A percentile compares a stretch with the other conserved stretches of the same genome.
Evolutionary conservation across 495 filamentous ascomycete genomes (phyloP).

Genomic region (Penicillium desertorum): DNA sequence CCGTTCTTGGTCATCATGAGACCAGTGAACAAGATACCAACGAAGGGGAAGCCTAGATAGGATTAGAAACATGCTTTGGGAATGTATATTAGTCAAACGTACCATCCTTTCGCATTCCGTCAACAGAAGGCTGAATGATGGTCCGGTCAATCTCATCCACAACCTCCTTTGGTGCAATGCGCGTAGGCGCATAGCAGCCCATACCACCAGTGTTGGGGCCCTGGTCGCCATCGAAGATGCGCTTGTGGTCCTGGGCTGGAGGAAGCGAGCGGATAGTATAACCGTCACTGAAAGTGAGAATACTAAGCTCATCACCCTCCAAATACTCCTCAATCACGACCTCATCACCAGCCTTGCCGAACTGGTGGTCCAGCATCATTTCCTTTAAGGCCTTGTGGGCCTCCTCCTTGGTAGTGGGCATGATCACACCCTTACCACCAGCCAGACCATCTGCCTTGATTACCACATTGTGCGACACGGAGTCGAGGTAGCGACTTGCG

Average conservation of each 20-base stretch:
- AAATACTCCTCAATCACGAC: constrained; percentile 97
- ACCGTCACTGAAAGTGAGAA: constrained; percentile 89
- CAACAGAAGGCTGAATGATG: constrained; percentile 85
- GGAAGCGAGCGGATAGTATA: constrained; percentile 82
- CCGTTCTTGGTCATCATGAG: constrained; percentile 91
- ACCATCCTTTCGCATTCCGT: constrained; percentile 81
- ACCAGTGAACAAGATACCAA: constrained; percentile 89
- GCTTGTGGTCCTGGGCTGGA: constrained; percentile 95
- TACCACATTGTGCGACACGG: constrained; percentile 71
- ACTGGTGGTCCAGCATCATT: constrained; percentile 87
- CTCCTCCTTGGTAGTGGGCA: constrained; percentile 77
- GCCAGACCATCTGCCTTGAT: constrained; percentile 88
- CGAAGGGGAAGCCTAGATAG: constrained; percentile 62
- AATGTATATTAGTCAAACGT: constrained; percentile 10
- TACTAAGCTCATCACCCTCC: constrained; percentile 87
- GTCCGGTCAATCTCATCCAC: constrained; percentile 76
- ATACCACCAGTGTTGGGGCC: constrained; percentile 97
- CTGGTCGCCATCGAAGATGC: constrained; percentile 83
- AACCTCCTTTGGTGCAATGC: constrained; percentile 71
- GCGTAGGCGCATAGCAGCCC: constrained; percentile 94
- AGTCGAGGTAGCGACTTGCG: constrained; percentile 74
- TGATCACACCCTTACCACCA: constrained; percentile 89
- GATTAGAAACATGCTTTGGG: constrained; percentile 2
- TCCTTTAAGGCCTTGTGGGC: constrained; percentile 77
- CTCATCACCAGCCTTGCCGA: constrained; percentile 83